phyloP scores from a whole-genome alignment of 352 stramenopile genomes.

The Pythium pyrilobum region DNA sequence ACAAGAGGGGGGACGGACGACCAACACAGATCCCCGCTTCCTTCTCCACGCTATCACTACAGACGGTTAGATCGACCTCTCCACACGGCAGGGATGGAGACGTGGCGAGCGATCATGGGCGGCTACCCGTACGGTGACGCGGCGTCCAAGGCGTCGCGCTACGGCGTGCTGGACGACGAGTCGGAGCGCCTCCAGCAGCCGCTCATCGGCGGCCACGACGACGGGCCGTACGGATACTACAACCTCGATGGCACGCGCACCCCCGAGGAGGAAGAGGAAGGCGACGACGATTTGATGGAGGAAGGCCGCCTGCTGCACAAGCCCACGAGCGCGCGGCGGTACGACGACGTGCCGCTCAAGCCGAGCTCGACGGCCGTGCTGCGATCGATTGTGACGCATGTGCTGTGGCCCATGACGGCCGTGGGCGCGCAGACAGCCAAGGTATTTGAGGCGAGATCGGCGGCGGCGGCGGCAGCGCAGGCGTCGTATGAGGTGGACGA shows the following conservation, averaged over 20 bases:
- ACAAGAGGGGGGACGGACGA: too few species aligned
- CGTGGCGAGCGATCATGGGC: conserved; percentile 22
- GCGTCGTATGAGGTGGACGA: conserved; percentile 6
- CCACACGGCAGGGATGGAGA: conserved; percentile 9
- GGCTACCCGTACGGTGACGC: conserved; percentile 15
- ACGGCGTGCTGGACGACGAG: conserved; percentile 26
- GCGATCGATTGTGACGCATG: conserved; percentile 11
- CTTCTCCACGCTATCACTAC: neutral
- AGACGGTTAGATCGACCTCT: neutral
- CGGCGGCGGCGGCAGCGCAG: neutral
- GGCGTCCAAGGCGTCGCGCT: conserved; percentile 18
- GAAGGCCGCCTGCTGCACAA: conserved; percentile 6
- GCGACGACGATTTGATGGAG: conserved; percentile 4
- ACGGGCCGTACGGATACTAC: conserved; percentile 8
- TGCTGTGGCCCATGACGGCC: conserved; percentile 21
- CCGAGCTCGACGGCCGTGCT: conserved; percentile 6
- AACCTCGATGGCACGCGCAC: conserved; percentile 6
- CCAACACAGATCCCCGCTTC: too few species aligned
- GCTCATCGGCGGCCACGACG: conserved; percentile 25
- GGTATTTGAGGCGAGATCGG: conserved; percentile 3
- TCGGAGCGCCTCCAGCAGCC: conserved; percentile 32
- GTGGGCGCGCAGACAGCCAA: conserved; percentile 19
- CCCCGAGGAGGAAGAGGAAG: neutral
- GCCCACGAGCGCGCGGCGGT: neutral
- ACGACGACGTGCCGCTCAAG: conserved; percentile 15